Conservation (phyloP, 192 early-diverging fungal genomes). For the Chytriomyces sp. region DNA sequence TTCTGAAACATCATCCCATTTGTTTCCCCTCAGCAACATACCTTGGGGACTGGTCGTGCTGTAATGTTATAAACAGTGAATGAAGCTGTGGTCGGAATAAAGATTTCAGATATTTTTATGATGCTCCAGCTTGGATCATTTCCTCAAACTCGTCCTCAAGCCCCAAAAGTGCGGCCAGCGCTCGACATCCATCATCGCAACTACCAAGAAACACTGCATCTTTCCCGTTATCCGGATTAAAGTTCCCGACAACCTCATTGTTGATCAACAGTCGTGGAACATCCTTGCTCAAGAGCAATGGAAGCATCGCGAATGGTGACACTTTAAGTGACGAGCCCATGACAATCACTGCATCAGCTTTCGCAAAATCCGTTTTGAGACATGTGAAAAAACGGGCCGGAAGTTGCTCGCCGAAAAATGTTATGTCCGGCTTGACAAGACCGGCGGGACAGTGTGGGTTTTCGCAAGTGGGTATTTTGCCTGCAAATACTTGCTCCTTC, state of each 20-base stretch:
- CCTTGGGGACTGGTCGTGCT: constrained; percentile 65
- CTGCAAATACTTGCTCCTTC: constrained; percentile 26
- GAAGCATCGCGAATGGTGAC: constrained; percentile 83
- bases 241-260: constrained; percentile 75
- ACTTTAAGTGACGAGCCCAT: constrained; percentile 93
- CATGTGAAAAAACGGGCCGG: constrained; percentile 59
- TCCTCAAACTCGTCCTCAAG: constrained; percentile 60
- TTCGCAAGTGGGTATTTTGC: constrained; percentile 71
- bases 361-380: constrained; percentile 33
- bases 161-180: constrained; percentile 74
- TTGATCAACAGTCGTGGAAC: constrained; percentile 93
- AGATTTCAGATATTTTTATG: background rate
- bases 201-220: constrained; percentile 79
- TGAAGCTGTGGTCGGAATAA: constrained; percentile 5
- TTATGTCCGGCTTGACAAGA: constrained; percentile 93
- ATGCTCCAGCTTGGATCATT: background rate
- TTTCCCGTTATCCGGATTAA: constrained; percentile 68
- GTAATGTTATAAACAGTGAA: constrained; percentile 65
- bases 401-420: constrained; percentile 92
- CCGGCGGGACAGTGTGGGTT: constrained; percentile 53
- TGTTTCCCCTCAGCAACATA: constrained; percentile 37
- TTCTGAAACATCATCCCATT: constrained; percentile 5
- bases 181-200: constrained; percentile 78
- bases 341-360: constrained; percentile 86
- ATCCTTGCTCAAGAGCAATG: constrained; percentile 61